These are phyloP conservation scores for Metschnikowia bowlesiae DNA, from an alignment of 805 yeast species.

Conservation along the genomic window DNA sequence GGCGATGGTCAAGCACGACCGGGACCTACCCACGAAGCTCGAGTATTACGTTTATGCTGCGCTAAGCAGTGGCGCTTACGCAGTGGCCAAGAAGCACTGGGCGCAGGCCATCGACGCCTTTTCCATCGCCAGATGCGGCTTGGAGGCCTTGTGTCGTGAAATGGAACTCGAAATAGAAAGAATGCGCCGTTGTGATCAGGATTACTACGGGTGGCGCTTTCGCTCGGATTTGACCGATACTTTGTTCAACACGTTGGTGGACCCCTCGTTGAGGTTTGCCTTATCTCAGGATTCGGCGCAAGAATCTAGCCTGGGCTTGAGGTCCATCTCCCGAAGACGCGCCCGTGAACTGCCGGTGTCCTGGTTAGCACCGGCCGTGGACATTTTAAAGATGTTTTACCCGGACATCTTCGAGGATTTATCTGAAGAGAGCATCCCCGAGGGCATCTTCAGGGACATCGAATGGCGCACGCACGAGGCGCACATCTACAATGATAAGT, in stretches of 20 bases:
- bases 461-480: conserved; percentile 57
- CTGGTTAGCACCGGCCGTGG: conserved; percentile 38
- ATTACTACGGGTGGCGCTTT: too few species aligned
- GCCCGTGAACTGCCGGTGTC: conserved; percentile 24
- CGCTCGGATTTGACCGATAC: too few species aligned
- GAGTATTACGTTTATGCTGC: conserved; percentile 39
- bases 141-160: conserved; percentile 50
- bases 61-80: conserved; percentile 48
- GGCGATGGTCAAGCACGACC: conserved; percentile 36
- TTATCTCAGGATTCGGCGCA: conserved; percentile 35
- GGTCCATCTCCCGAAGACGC: conserved; percentile 43
- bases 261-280: conserved; percentile 60
- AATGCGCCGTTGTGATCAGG: too few species aligned
- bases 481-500: conserved; percentile 60
- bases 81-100: conserved; percentile 57
- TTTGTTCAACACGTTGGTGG: too few species aligned
- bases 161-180: too few species aligned
- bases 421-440: conserved; percentile 21
- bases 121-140: conserved; percentile 57
- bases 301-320: conserved; percentile 38
- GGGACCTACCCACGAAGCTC: conserved; percentile 22
- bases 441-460: conserved; percentile 29
- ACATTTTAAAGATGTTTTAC: conserved; percentile 26
- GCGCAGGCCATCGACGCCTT: conserved; percentile 44
- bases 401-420: conserved; percentile 30